Evolutionary conservation across 495 filamentous ascomycete species (phyloP), one percentile per base, ranked within the genome.

Genomic region (Aspergillus avenaceus): DNA sequence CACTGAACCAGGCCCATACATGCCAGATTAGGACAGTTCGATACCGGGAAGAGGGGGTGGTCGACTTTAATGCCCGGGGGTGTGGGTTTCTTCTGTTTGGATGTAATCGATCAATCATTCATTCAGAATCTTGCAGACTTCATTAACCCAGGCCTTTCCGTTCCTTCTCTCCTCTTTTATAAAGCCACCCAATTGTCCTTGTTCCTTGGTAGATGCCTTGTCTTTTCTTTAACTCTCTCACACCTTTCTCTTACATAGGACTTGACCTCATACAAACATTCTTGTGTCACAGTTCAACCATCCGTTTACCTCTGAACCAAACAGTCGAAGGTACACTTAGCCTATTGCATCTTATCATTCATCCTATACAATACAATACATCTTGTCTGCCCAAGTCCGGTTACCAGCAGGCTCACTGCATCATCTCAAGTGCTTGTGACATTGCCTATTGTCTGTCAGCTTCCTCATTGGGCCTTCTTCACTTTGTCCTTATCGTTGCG

Each of bases 91-190:
- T 48, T 52, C 47, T 53, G 40, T 54, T 43, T 28, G 46, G 54
- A 50, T 51, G 59, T 44, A 47, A 56, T 56, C 51, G 42, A 49
- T 59, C 49, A 38, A 48, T 54, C 41, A 31, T 46, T 34, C 9
- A 24, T 47, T 26, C 32, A 52, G n/a, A 19, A 38, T 42, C 53
- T 52, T 24, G 43, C 43, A 51, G 43, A 27, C 26, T 47, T 43
- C 28, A 53, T 54, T 46, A 45, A 42, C 31, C 49, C 51, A 47
- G 49, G 41, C 47, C 28, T 16, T 32, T 45, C 32, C 34, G 44
- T 47, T 45, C 23, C 31, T n/a, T 32, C 28, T 24, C 45, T 27
- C 27, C 29, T 46, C 25, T 25, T 38, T 52, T 60, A 60, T 61
- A 61, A 61, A 47, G 47, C 28, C 54, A 38, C 45, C 47, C 45